Percentiles rank a stretch among this genome's conserved stretches.
Conservation (phyloP, 2,329 filamentous ascomycete genomes). For the Emmonsiellopsis sp. region DNA sequence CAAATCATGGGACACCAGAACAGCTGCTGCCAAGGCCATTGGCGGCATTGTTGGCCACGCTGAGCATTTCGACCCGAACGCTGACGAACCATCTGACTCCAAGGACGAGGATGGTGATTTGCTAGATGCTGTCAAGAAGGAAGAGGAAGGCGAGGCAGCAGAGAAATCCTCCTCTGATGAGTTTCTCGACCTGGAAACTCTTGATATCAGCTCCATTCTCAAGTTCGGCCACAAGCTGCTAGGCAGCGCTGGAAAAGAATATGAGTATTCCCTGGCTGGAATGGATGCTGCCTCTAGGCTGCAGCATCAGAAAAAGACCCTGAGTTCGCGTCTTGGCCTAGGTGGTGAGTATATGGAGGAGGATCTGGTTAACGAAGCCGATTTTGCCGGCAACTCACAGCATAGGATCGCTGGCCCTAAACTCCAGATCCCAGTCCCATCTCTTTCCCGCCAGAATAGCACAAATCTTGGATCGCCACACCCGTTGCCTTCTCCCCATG, state of each 20-base stretch:
- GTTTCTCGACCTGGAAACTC: conserved; percentile 59
- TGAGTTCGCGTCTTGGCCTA: conserved; percentile 72
- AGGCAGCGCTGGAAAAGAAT: conserved; percentile 67
- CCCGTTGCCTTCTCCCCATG: conserved; percentile 38
- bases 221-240: conserved; percentile 76
- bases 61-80: conserved; percentile 78
- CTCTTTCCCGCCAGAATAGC: conserved; percentile 33
- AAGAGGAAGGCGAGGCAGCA: conserved; percentile 23
- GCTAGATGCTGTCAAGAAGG: conserved; percentile 31
- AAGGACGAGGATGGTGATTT: conserved; percentile 43
- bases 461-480: conserved; percentile 32
- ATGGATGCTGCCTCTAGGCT: conserved; percentile 75
- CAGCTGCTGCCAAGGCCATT: conserved; percentile 85
- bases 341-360: conserved; percentile 78
- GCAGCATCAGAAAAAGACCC: conserved; percentile 79
- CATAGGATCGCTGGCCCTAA: conserved; percentile 32
- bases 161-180: conserved; percentile 41
- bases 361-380: conserved; percentile 59
- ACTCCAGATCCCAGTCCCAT: conserved; percentile 42
- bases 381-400: conserved; percentile 43
- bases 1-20: conserved; percentile 94
- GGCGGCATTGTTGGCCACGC: conserved; percentile 90
- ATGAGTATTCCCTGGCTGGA: conserved; percentile 74
- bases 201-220: conserved; percentile 72
- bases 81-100: conserved; percentile 48